These are phyloP conservation scores for Amniculicola lignicola DNA, from an alignment of 495 filamentous ascomycete genomes.

Conservation along the genomic window DNA sequence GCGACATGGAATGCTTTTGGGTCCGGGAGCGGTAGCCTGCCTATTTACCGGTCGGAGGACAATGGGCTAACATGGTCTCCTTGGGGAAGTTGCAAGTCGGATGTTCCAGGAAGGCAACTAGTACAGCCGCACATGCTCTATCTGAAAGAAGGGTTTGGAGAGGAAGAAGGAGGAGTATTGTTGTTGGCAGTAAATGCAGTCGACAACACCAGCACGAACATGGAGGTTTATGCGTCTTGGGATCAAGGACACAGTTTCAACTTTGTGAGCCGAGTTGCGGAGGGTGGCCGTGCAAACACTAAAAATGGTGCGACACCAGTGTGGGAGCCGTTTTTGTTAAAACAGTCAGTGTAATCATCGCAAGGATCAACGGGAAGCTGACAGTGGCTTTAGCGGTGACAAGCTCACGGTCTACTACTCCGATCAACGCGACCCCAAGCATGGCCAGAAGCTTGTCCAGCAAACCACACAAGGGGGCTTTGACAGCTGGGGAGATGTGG, in stretches of 20 bases:
- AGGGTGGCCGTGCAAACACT: slow-evolving; percentile 57
- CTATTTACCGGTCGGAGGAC: slow-evolving; percentile 15
- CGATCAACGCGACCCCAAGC: slow-evolving; percentile 58
- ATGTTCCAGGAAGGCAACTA: neutral
- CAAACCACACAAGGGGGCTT: slow-evolving; percentile 55
- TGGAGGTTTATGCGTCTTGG: slow-evolving; percentile 18
- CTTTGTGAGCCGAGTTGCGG: slow-evolving; percentile 61
- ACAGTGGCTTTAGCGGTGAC: neutral
- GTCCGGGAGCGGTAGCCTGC: neutral
- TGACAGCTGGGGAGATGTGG: slow-evolving; percentile 53
- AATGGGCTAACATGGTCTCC: slow-evolving; percentile 26
- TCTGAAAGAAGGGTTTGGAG: slow-evolving; percentile 20
- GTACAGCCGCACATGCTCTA: slow-evolving; percentile 25
- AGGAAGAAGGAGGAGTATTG: slow-evolving; percentile 8
- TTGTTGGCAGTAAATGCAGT: slow-evolving; percentile 25
- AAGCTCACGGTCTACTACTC: slow-evolving; percentile 63
- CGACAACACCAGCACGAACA: slow-evolving; percentile 23
- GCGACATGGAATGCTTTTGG: slow-evolving; percentile 10
- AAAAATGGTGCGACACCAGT: slow-evolving; percentile 62
- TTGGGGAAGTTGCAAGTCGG: slow-evolving; percentile 2
- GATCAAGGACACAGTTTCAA: slow-evolving; percentile 50
- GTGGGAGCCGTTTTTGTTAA: slow-evolving; percentile 67
- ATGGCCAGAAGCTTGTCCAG: slow-evolving; percentile 63
- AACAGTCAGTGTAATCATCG: slow-evolving; percentile 22
- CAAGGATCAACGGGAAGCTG: neutral